Conservation (phyloP, 2,329 filamentous ascomycete species). For the Tolypocladium amazonense region DNA sequence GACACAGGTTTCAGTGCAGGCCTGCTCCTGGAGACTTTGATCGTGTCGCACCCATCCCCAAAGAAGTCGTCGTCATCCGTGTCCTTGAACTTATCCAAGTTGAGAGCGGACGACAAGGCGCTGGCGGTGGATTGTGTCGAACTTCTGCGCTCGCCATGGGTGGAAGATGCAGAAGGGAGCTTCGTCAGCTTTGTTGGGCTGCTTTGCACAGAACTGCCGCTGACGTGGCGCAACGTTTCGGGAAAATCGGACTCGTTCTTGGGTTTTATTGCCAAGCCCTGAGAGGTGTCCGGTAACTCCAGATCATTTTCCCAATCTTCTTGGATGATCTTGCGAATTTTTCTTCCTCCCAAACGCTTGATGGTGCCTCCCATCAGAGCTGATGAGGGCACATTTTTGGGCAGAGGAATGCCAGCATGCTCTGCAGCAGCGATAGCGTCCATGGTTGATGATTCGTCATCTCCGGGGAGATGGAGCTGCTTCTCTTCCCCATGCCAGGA, state of each 20-base stretch:
- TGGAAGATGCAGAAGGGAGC: constrained; percentile 5
- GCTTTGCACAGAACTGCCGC: constrained; percentile 38
- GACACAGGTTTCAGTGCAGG: constrained; percentile 38
- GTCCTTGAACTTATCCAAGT: constrained; percentile 55
- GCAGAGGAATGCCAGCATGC: constrained; percentile 83
- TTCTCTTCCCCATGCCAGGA: constrained; percentile 70
- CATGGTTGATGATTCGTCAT: constrained; percentile 73
- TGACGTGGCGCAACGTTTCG: constrained; percentile 57
- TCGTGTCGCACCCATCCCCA: constrained; percentile 53
- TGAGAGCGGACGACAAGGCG: constrained; percentile 34
- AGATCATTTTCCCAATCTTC: constrained; percentile 78
- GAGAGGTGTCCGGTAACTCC: constrained; percentile 51
- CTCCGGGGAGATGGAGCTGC: constrained; percentile 73
- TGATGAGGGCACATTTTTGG: constrained; percentile 74
- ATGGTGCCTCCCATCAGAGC: constrained; percentile 89
- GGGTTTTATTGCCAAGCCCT: constrained; percentile 54
- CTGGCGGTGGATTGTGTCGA: constrained; percentile 22
- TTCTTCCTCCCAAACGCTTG: constrained; percentile 71
- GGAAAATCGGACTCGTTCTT: constrained; percentile 53
- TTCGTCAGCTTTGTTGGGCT: constrained; percentile 38
- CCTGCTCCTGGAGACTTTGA: constrained; percentile 54
- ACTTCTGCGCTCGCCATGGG: constrained; percentile 17
- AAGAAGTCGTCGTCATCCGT: constrained; percentile 53
- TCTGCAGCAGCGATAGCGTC: constrained; percentile 83
- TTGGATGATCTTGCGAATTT: constrained; percentile 60